These are phyloP conservation scores for Inga laurina DNA, from an alignment of 306 rosid genomes.

Conservation along the genomic window DNA sequence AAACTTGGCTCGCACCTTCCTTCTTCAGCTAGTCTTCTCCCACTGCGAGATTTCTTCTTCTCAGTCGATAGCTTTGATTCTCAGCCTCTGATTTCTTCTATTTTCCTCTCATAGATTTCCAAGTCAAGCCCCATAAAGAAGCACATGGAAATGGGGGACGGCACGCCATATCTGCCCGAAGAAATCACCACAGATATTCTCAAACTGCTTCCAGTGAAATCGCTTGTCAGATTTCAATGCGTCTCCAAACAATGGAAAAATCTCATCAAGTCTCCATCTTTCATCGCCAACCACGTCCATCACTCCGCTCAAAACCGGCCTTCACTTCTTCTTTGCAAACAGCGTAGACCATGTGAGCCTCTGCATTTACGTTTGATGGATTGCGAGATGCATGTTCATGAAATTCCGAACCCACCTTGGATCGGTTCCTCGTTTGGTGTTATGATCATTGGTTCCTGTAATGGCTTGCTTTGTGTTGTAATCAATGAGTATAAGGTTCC, in stretches of 20 bases:
- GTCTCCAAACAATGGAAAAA: background rate
- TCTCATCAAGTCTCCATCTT: background rate
- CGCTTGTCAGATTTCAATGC: constrained; percentile 7
- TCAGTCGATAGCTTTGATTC: no score
- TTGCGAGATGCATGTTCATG: background rate
- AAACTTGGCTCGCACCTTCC: no score
- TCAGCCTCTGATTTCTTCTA: background rate
- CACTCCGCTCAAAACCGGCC: background rate
- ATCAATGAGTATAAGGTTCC: background rate
- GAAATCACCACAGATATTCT: no score
- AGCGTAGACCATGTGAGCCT: background rate
- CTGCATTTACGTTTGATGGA: background rate
- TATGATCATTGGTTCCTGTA: constrained; percentile 19
- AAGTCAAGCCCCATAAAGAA: no score
- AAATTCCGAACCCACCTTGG: background rate
- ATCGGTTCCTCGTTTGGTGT: background rate
- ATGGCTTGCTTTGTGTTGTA: constrained; percentile 18
- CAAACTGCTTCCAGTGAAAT: constrained; percentile 8
- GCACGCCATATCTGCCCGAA: background rate
- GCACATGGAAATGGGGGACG: no score
- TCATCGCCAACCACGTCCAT: constrained; percentile 12
- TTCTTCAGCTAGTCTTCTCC: no score
- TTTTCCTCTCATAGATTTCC: background rate
- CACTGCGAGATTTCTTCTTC: background rate
- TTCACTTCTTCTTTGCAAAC: constrained; percentile 11